Base-by-base conservation (phyloP, 768 basidiomycete species). In the Suillus americanus region DNA sequence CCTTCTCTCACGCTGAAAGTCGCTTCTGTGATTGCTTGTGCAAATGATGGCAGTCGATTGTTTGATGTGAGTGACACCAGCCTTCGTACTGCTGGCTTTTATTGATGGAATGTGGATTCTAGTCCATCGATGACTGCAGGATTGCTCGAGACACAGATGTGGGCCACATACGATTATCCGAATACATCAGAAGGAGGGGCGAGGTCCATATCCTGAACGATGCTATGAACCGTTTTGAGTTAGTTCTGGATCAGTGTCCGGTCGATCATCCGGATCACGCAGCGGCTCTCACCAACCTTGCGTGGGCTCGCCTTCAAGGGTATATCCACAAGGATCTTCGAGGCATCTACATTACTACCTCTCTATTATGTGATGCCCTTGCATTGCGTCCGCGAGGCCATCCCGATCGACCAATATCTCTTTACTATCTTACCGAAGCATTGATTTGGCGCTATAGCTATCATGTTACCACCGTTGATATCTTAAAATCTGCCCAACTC, bases 381-480 rank as follows among this genome's bases (percentile, higher is more conserved):
- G 57, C 66, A n/a, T 43, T 74, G 23, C 68, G 69, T 18, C 67
- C 70, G 23, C 63, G 71, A 33, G 71, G 64, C 5, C 70, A 74
- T 60, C 50, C 65, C 28, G 62, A 62, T 40, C 69, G 66, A 25
- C 64, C 72, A 14, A 7, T 38, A 1, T 60, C 45, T 20, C 48
- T 75, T 7, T 63, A 66, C 63, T 65, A 69, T 50, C 67, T 72
- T 43, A 74, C 68, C 7, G 63, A 53, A 48, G 64, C 64, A 1
- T 66, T 75, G 28, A 30, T 23, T 1, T 59, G 16, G 33, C 74
- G 70, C 20, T 79, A 73, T 64, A 65, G 66, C 38, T 33, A 70
- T 57, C 66, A 61, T 18, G 68, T 2, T 61, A 68, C 3, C 54
- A 64, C 1, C 60, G 65, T 2, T 5, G 67, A 20, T 57, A 53